Evolutionary conservation across 768 basidiomycete species (phyloP).

Genomic region (Naganishia vishniacii): DNA sequence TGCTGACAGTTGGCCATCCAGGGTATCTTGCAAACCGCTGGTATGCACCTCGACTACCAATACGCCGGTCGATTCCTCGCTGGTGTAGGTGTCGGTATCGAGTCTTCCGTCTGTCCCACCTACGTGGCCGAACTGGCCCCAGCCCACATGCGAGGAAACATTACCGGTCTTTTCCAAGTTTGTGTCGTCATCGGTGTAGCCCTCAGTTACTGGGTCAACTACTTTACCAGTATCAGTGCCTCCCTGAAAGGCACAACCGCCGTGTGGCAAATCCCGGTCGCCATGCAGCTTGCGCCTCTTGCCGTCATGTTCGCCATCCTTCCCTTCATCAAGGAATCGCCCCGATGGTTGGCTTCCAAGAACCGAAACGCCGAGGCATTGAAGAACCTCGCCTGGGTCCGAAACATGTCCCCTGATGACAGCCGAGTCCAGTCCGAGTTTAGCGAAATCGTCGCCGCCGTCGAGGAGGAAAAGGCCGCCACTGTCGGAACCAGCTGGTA

Average conservation of each 20-base stretch:
- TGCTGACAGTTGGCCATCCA: background rate
- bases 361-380: conserved; percentile 50
- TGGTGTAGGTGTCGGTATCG: conserved; percentile 64
- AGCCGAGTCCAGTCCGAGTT: conserved; percentile 47
- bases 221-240: conserved; percentile 24
- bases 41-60: conserved; percentile 62
- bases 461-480: conserved; percentile 65
- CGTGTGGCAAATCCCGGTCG: conserved; percentile 38
- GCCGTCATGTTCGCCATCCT: conserved; percentile 47
- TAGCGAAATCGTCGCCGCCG: conserved; percentile 70
- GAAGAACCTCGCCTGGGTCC: conserved; percentile 53
- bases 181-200: conserved; percentile 70
- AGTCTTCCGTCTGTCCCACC: conserved; percentile 66
- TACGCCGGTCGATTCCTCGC: conserved; percentile 75
- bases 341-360: conserved; percentile 49
- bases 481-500: conserved; percentile 61
- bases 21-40: conserved; percentile 67
- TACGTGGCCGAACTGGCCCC: conserved; percentile 83
- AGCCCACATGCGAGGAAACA: conserved; percentile 76
- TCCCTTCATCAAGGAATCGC: conserved; percentile 42
- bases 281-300: conserved; percentile 48
- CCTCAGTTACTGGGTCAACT: conserved; percentile 22
- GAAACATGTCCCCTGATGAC: conserved; percentile 47
- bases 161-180: conserved; percentile 79
- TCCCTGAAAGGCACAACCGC: conserved; percentile 21